Base-by-base conservation (phyloP, 768 basidiomycete species). In the Candolleomyces aberdarensis region DNA sequence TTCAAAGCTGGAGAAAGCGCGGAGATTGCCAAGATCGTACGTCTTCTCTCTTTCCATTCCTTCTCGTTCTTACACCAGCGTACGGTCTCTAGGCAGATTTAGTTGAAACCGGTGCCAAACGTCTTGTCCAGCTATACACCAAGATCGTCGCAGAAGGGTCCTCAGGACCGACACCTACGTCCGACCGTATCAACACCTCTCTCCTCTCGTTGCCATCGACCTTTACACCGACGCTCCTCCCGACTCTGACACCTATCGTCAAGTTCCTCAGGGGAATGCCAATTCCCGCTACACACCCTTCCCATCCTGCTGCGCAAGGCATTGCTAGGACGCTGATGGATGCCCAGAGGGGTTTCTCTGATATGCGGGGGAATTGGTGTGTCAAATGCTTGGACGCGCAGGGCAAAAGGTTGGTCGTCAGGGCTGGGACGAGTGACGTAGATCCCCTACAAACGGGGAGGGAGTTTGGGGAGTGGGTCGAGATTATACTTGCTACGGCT, bases 131-230 rank as follows among this genome's bases (percentile, higher is more conserved):
- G 66, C 73, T 92, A 13, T 94, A 89, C 69, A 94, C 91, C n/a
- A 92, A 91, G 66, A 79, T 90, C 36, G 89, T 92, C n/a, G 92
- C 92, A 2, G 91, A 92, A 73, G 89, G 85, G 26, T 93, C 90
- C 1, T 88, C 91, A 3, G 91, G 91, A 9, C 14, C 49, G 5
- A 22, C 49, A 2, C 19, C 29, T 6, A 20, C 49, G 1, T n/a
- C 49, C 15, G 26, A 77, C 80, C 46, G 19, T 22, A 72, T 36
- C 36, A 36, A 36, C 36, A 36, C 36, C 36, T 11, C 36, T 5
- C 36, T 36, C 36, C 36, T 11, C 36, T 36, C 46, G 8, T 17
- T 47, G 9, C 20, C 46, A 6, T 47, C 77, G 6, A 81, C 83
- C 0, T 88, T 89, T 68, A 83, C 86, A 0, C 73, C 81, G 0